These are phyloP conservation scores for Fraxinus greggii DNA, from an alignment of 305 asterid genomes.

Conservation along the genomic window DNA sequence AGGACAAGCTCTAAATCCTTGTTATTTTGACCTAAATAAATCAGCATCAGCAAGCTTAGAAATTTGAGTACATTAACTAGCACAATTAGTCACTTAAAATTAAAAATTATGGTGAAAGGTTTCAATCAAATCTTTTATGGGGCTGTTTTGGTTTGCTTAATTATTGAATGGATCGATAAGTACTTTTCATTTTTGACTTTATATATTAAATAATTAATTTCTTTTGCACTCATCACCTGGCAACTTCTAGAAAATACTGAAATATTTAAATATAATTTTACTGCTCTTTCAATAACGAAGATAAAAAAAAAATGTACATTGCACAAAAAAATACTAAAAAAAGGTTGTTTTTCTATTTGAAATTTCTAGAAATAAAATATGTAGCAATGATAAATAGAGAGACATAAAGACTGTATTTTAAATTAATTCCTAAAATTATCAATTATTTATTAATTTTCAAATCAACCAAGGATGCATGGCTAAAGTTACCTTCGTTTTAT, in stretches of 20 bases:
- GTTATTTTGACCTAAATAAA: not conserved
- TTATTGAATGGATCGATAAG: not conserved
- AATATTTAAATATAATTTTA: too few relatives aligned
- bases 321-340: too few relatives aligned
- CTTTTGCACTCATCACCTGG: not conserved
- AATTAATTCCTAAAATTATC: not conserved
- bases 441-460: too few relatives aligned
- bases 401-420: not conserved
- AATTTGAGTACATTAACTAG: not conserved
- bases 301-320: too few relatives aligned
- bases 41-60: not conserved
- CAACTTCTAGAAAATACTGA: not conserved
- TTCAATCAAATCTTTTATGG: not conserved
- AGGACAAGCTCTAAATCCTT: not conserved
- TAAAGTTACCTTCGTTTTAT: too few relatives aligned
- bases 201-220: not conserved
- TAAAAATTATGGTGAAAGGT: not conserved
- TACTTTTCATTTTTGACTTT: not conserved
- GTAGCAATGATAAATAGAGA: not conserved
- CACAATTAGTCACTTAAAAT: not conserved
- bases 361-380: not conserved
- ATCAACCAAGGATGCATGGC: too few relatives aligned
- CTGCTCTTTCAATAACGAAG: too few relatives aligned
- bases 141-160: not conserved
- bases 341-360: too few relatives aligned